These are phyloP conservation scores for Berberis thunbergii DNA, from an alignment of 164 flowering plant genomes.

Conservation along the genomic window DNA sequence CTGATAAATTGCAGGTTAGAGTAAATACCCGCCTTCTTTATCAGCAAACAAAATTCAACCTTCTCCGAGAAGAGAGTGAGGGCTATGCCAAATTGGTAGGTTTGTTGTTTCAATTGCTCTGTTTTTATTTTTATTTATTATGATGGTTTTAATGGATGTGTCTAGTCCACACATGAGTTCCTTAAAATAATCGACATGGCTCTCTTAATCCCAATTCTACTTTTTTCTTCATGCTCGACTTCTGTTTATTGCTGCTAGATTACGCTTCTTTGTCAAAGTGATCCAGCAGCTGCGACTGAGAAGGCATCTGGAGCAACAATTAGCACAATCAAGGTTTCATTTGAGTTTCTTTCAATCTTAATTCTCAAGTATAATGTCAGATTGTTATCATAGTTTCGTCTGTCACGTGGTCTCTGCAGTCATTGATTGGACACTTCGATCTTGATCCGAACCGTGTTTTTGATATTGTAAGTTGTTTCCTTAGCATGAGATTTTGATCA, in stretches of 20 bases:
- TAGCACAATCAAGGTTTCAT: constrained; percentile 81
- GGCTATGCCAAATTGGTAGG: constrained; percentile 98
- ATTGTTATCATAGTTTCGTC: neutral
- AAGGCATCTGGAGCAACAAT: constrained; percentile 59
- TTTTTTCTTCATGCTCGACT: neutral
- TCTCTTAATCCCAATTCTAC: too few relatives aligned
- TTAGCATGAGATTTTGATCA: neutral
- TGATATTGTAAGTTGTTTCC: constrained; percentile 78
- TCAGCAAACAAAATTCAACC: constrained; percentile 98
- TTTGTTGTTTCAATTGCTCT: constrained; percentile 2
- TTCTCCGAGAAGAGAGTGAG: constrained; percentile 97
- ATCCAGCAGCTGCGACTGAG: constrained; percentile 37
- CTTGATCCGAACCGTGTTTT: constrained; percentile 98
- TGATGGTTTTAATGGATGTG: too few relatives aligned
- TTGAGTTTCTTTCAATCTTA: neutral
- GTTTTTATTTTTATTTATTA: neutral
- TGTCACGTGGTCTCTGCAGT: constrained; percentile 41
- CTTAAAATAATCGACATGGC: too few relatives aligned
- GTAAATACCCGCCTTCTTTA: constrained; percentile 97
- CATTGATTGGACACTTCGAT: constrained; percentile 97
- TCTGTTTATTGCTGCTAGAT: constrained; percentile 32
- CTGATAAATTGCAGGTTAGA: constrained; percentile 59
- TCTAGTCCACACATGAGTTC: too few relatives aligned
- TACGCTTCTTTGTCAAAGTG: constrained; percentile 76
- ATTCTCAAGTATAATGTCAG: constrained; percentile 1